phyloP scores from a whole-genome alignment of 176 grass and related monocot species.

The Dactylis glomerata region DNA sequence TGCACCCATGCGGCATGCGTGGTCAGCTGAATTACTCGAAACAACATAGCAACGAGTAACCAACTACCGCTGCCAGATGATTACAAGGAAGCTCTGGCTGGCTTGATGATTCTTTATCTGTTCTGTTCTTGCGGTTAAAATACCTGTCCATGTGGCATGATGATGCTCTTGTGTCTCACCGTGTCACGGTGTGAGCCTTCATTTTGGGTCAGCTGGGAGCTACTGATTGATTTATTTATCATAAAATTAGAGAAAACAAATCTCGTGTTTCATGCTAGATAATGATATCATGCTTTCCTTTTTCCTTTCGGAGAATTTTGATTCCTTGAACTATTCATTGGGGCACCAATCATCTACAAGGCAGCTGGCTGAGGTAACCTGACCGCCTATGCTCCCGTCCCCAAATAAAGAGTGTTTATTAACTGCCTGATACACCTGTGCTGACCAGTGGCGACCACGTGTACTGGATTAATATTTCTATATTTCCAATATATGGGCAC shows the following conservation, averaged over 20 bases:
- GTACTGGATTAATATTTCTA: background rate
- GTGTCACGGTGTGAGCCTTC: background rate
- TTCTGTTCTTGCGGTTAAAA: background rate
- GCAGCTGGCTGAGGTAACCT: background rate
- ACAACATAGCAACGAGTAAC: background rate
- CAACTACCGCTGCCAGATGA: background rate
- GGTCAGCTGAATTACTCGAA: background rate
- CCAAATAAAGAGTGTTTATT: too few relatives aligned
- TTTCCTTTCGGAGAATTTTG: background rate
- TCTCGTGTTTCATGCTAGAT: background rate
- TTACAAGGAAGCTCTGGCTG: background rate
- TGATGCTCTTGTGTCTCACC: background rate
- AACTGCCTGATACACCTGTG: background rate
- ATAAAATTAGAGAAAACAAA: background rate
- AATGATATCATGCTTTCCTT: background rate
- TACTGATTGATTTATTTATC: background rate
- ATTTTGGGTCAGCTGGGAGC: background rate
- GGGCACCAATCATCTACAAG: background rate
- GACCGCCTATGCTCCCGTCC: too few relatives aligned
- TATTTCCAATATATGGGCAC: background rate
- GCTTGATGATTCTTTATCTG: background rate
- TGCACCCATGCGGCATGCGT: background rate
- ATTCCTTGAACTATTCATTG: background rate
- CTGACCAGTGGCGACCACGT: background rate
- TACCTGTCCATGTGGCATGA: background rate